Evolutionary conservation across 768 basidiomycete species (phyloP).

Genomic region (Boletus reticulatus): DNA sequence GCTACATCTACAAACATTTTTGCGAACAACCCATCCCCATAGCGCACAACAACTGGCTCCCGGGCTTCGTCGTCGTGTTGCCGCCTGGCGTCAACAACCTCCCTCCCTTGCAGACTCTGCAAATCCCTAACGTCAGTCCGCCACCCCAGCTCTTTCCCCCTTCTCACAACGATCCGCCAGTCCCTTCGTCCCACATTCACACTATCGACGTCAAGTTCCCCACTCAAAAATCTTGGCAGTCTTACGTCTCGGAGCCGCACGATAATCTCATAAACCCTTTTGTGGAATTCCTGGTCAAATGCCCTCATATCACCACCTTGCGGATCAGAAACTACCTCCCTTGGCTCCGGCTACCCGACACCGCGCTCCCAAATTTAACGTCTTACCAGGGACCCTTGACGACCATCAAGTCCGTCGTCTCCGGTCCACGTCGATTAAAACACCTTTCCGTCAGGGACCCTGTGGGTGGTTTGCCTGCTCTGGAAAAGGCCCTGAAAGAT

Average conservation of each 20-base stretch:
- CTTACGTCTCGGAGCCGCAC: slow-evolving; percentile 25
- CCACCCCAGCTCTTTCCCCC: slow-evolving; percentile 2
- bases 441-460: slow-evolving; percentile 28
- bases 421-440: slow-evolving; percentile 13
- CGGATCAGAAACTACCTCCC: slow-evolving; percentile 29
- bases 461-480: slow-evolving; percentile 14
- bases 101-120: slow-evolving; percentile 10
- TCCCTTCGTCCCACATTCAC: slow-evolving; percentile 24
- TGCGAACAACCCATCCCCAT: background rate
- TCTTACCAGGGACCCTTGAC: slow-evolving; percentile 27
- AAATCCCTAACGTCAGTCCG: background rate
- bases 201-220: slow-evolving; percentile 32
- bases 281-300: slow-evolving; percentile 21
- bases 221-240: slow-evolving; percentile 30
- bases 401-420: slow-evolving; percentile 25
- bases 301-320: slow-evolving; percentile 20
- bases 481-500: slow-evolving; percentile 29
- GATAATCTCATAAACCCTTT: slow-evolving; percentile 29
- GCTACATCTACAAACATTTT: slow-evolving; percentile 36
- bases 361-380: slow-evolving; percentile 18
- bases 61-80: slow-evolving; percentile 7
- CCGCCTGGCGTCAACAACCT: slow-evolving; percentile 4
- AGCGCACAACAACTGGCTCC: slow-evolving; percentile 12
- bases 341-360: slow-evolving; percentile 19
- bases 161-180: slow-evolving; percentile 13